Evolutionary conservation across 2,329 filamentous ascomycete genomes (phyloP), one percentile per base, ranked within the genome.

Genomic region (Xylaria sp.): DNA sequence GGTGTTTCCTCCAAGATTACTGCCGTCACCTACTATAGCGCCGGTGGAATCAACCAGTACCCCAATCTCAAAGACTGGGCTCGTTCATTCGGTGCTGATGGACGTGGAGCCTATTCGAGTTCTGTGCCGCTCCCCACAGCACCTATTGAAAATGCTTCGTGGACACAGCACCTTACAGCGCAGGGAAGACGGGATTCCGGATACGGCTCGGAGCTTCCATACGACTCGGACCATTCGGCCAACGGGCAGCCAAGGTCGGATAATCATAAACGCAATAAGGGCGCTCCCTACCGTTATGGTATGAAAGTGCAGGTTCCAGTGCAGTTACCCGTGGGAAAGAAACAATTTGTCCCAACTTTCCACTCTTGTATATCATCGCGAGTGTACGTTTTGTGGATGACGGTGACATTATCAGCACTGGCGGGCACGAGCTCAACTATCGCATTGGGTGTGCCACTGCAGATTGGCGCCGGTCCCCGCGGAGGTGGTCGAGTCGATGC

Each of bases 311-410:
- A 82, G 50, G 75, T 89, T 0, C 86, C 86, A 0, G 79, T 89
- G 66, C 75, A 78, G 18, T 75, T 89, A 37, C 85, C 86, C 3
- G 76, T 79, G 9, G 75, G 78, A 32, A 84, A 82, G 74, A 86
- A 84, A 75, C 80, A 83, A 9, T 86, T 88, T 71, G 70, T 88
- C 25, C 87, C 87, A 0, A 86, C 85, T 5, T 89, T 89, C 74
- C 85, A 88, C 79, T 85, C 84, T 9, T 89, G 87, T 79, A 84
- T 89, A 75, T 79, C 82, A 44, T 86, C 85, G 8, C 84, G 87
- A 29, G 82, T 83, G n/a, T 89, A 89, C 76, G 81, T 84, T 4
- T 75, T 89, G 35, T 82, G 84, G 71, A 72, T 86, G 50, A 78
- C 79, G 16, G 74, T 89, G 5, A 80, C 79, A 6, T 60, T 82